These are phyloP conservation scores for Leccinum fibrillosum DNA, from an alignment of 768 basidiomycete species.

Conservation along the genomic window DNA sequence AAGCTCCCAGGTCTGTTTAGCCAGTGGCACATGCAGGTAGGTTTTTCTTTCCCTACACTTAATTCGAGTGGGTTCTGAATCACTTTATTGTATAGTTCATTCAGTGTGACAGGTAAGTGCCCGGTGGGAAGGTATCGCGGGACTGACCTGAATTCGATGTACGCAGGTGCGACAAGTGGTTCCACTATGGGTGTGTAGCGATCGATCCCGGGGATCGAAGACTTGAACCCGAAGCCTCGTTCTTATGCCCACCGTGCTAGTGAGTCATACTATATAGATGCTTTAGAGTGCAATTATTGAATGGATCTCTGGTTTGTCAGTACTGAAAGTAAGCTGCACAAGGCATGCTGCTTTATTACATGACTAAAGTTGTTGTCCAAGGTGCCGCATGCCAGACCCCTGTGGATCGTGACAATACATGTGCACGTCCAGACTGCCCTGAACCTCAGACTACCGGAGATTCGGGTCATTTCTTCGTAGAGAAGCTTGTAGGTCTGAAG, in stretches of 20 bases:
- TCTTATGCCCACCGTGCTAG: conserved; percentile 44
- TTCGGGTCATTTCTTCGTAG: conserved; percentile 21
- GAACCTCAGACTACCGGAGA: conserved; percentile 2
- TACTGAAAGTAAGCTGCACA: conserved; percentile 3
- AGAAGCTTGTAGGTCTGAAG: conserved; percentile 29
- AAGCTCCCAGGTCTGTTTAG: conserved; percentile 4
- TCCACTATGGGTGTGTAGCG: conserved; percentile 51
- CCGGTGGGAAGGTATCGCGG: too few species aligned
- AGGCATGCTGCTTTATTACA: not conserved
- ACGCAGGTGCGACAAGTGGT: conserved; percentile 44
- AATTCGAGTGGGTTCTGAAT: not conserved
- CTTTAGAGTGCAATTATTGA: not conserved
- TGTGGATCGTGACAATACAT: conserved; percentile 10
- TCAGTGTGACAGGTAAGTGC: conserved; percentile 34
- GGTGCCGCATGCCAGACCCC: conserved; percentile 14
- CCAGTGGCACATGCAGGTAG: conserved; percentile 25
- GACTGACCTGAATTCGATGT: not conserved
- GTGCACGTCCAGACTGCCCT: conserved; percentile 27
- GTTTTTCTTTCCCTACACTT: not conserved
- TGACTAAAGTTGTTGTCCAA: not conserved
- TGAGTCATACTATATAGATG: conserved; percentile 8
- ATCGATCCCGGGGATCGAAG: conserved; percentile 36
- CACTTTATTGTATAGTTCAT: conserved; percentile 24
- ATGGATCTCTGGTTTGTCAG: conserved; percentile 1
- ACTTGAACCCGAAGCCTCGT: conserved; percentile 29